Conservation (phyloP, 257 asterid species). For the Solanum pimpinellifolium region DNA sequence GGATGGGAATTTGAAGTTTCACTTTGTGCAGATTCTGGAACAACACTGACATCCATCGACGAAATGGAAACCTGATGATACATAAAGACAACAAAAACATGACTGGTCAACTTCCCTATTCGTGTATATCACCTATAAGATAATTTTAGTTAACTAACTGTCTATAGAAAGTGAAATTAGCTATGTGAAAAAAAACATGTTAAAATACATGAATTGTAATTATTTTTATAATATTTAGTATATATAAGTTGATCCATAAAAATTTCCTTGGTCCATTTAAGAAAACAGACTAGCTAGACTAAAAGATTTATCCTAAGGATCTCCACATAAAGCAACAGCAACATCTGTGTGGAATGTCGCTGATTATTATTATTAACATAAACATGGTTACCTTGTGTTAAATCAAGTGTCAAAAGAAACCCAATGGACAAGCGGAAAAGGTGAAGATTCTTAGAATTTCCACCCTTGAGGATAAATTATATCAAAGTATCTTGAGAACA, state of each 20-base stretch:
- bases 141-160: neutral
- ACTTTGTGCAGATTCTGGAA: slow-evolving; percentile 48
- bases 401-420: neutral
- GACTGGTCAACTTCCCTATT: neutral
- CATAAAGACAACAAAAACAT: neutral
- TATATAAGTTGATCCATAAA: neutral
- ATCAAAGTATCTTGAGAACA: neutral
- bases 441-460: neutral
- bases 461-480: neutral
- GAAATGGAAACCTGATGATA: slow-evolving; percentile 44
- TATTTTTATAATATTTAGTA: neutral
- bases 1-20: slow-evolving; percentile 35
- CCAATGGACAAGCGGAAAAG: neutral
- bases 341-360: neutral
- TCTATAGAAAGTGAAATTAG: neutral
- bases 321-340: neutral
- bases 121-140: neutral
- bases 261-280: neutral
- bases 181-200: neutral
- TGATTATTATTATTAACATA: neutral
- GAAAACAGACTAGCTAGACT: neutral
- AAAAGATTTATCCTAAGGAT: neutral
- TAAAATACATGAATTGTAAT: neutral
- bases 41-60: slow-evolving; percentile 49
- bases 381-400: neutral